These are phyloP conservation scores for Heracleum sosnowskyi DNA, from an alignment of 129 eudicot genomes.

Conservation along the genomic window DNA sequence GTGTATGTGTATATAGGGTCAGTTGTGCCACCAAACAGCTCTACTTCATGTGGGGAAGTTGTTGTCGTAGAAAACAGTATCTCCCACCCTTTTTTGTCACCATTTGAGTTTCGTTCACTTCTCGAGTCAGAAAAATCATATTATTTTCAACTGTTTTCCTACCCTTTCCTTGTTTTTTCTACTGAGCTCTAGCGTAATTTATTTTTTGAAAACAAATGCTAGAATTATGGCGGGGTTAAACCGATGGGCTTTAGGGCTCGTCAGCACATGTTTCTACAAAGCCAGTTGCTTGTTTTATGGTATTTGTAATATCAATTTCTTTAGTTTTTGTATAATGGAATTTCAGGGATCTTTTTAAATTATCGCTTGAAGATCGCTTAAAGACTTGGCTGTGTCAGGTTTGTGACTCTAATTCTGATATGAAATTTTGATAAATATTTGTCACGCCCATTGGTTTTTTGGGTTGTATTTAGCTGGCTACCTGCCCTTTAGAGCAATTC, in stretches of 20 bases:
- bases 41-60: not conserved
- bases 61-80: too few species aligned
- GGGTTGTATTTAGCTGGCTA: not conserved
- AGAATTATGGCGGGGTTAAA: not conserved
- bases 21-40: not conserved
- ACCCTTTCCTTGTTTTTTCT: not conserved
- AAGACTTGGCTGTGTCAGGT: constrained; percentile 63
- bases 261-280: not conserved
- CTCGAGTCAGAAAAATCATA: not conserved
- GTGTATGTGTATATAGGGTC: not conserved
- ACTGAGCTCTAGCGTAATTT: not conserved
- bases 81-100: not conserved
- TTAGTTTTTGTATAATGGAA: constrained; percentile 14
- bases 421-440: not conserved
- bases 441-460: not conserved
- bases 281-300: not conserved
- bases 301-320: constrained; percentile 7
- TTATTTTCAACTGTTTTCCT: not conserved
- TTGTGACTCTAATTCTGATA: constrained; percentile 3
- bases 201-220: not conserved
- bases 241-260: not conserved
- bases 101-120: not conserved
- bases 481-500: not conserved
- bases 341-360: constrained; percentile 58
- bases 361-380: constrained; percentile 66